Evolutionary conservation across 2,329 filamentous ascomycete species (phyloP), one percentile per base, ranked within the genome.

Genomic region (Colletotrichum sp.): DNA sequence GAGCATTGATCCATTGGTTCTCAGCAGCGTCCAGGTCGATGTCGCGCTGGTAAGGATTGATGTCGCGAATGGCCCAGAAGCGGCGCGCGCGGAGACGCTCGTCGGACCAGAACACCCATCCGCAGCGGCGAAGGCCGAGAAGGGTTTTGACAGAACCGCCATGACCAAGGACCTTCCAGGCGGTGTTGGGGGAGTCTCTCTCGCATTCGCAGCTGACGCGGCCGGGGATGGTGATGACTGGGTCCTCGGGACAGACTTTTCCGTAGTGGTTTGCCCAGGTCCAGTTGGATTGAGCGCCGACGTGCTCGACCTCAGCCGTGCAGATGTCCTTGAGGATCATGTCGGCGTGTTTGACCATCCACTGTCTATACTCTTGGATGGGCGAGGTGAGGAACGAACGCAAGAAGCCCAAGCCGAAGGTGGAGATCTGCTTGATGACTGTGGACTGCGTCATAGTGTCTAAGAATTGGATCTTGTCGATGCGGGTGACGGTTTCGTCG

Each of bases 101-200:
- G 9, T 74, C 66, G 57, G 48, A 39, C 71, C 71, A 74, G 32
- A 70, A 64, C 8, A 70, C 71, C 57, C 71, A 74, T 13, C 57
- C 71, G 66, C 57, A 63, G 30, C 71, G 66, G 18, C 57, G 66
- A 32, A 39, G 34, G 30, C 48, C 48, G 6, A 7, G 18, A n/a
- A 30, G 28, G 26, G 30, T 68, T 55, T 48, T 57, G 21, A 34
- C 28, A 18, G 14, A n/a, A n/a, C 21, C 63, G 55, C 39, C 59
- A 7, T n/a, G 14, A 24, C 69, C 16, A 43, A 74, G 18, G 9
- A 63, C 30, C 16, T 21, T 52, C 57, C 66, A 64, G 30, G 57
- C 71, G 12, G 36, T 24, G 32, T 73, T 74, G 36, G 66, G 43
- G 57, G 5, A n/a, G 6, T n/a, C 26, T 13, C 9, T 60, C 26